Evolutionary conservation across 345 rosid species (phyloP), one percentile per base, ranked within the genome.

Genomic region (Aegle marmelos): DNA sequence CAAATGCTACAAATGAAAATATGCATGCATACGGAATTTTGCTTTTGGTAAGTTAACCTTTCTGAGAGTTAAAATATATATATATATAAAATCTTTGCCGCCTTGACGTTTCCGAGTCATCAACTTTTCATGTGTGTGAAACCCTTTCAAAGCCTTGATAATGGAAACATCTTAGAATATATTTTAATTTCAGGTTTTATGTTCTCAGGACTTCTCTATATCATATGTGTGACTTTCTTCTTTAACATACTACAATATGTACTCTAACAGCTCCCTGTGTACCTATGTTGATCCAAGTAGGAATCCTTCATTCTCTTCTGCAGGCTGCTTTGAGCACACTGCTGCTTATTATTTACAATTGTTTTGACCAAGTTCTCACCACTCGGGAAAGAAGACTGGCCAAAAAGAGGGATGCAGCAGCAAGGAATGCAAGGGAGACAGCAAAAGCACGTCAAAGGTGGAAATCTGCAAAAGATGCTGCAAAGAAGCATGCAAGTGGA

Each of bases 401-500:
- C 9, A 91, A 94, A 74, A 88, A 97, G 73, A 90, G 98, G 78
- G 98, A 92, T 80, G 89, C 98, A 75, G 98, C 98, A 1, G 98
- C 92, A 66, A 90, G 81, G 82, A 89, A 83, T 76, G 91, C 89
- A 68, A 85, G 84, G 73, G 90, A 88, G 86, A 89, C 88, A 68
- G 94, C 91, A 41, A 89, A 81, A 83, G 97, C 97, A 41, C 90
- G 86, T 54, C 93, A 90, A 76, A 89, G 84, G 85, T 94, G 99
- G 99, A 87, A 86, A 84, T 56, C 81, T 76, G 97, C 95, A 72
- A 89, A 87, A 86, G 88, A 83, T 72, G 88, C 90, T 79, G 94
- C 92, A 48, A 87, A 81, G 84, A 92, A 85, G 85, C 98, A 83
- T 63, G 92, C 91, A 72, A 84, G 80, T 86, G 97, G 79, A 79